A percentile compares a stretch with the other conserved stretches of the same genome.
Evolutionary conservation across 2,329 filamentous ascomycete genomes (phyloP).

Genomic region (Arachnopeziza araneosa): DNA sequence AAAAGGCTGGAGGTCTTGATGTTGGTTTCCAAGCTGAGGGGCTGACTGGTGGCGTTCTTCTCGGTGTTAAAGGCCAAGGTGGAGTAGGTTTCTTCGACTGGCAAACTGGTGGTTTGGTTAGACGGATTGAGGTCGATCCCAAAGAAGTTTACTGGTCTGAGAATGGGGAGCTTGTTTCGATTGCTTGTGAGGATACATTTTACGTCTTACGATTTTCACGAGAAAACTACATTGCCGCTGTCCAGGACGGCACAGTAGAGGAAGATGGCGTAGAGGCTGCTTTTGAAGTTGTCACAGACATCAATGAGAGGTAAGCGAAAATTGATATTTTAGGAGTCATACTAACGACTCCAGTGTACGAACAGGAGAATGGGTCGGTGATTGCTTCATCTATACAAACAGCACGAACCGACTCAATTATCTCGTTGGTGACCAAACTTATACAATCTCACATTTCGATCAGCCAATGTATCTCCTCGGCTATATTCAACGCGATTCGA

Average conservation of each 20-base stretch:
- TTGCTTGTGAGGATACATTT: slow-evolving; percentile 92
- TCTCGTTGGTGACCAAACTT: slow-evolving; percentile 94
- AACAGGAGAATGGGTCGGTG: slow-evolving; percentile 95
- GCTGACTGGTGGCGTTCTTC: slow-evolving; percentile 77
- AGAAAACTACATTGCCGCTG: slow-evolving; percentile 78
- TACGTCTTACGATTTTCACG: slow-evolving; percentile 90
- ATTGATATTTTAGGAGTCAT: background rate
- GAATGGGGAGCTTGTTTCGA: slow-evolving; percentile 83
- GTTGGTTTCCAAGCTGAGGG: slow-evolving; percentile 95
- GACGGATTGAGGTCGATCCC: slow-evolving; percentile 79
- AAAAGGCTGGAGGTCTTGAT: slow-evolving; percentile 82
- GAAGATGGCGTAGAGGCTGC: slow-evolving; percentile 86
- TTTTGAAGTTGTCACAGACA: slow-evolving; percentile 93
- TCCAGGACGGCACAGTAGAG: slow-evolving; percentile 77
- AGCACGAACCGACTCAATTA: slow-evolving; percentile 95
- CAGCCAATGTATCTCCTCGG: slow-evolving; percentile 91
- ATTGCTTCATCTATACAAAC: slow-evolving; percentile 99
- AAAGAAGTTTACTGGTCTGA: slow-evolving; percentile 91
- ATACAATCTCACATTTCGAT: slow-evolving; percentile 96
- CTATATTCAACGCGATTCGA: slow-evolving; percentile 91
- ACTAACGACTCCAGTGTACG: slow-evolving; percentile 56
- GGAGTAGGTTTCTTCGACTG: slow-evolving; percentile 97
- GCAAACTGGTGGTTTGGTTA: slow-evolving; percentile 81
- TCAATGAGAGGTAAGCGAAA: slow-evolving; percentile 68
- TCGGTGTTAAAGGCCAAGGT: slow-evolving; percentile 92